A percentile compares a stretch with the other conserved stretches of the same genome.
These are phyloP conservation scores for Fragaria nilgerrensis DNA, from an alignment of 306 rosid species.

Conservation along the genomic window DNA sequence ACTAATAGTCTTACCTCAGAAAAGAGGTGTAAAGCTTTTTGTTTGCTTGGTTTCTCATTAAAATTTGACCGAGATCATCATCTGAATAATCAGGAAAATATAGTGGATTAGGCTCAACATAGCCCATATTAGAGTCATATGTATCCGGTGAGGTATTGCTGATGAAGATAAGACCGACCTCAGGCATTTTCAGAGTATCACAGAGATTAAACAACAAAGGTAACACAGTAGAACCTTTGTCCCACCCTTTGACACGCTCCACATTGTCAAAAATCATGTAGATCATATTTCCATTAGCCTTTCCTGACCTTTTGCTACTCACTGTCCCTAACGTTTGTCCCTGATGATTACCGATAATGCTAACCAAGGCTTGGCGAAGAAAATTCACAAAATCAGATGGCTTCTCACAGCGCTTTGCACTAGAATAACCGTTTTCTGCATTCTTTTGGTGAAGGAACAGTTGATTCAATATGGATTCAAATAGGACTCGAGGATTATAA, in stretches of 20 bases:
- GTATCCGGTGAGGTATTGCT: conserved; percentile 85
- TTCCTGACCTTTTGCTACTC: conserved; percentile 34
- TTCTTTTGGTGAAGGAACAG: conserved; percentile 66
- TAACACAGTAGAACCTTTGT: conserved; percentile 64
- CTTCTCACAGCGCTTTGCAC: conserved; percentile 72
- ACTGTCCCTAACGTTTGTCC: conserved; percentile 35
- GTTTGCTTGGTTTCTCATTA: conserved; percentile 57
- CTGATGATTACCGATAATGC: conserved; percentile 44
- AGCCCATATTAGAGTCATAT: conserved; percentile 74
- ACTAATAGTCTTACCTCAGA: conserved; percentile 49
- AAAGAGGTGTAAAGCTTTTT: conserved; percentile 75
- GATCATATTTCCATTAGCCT: conserved; percentile 64
- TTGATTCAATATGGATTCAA: conserved; percentile 78
- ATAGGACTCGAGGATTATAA: conserved; percentile 68
- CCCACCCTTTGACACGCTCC: conserved; percentile 86
- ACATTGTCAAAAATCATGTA: conserved; percentile 82
- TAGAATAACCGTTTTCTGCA: conserved; percentile 60
- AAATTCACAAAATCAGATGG: conserved; percentile 77
- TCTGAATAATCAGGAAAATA: conserved; percentile 76
- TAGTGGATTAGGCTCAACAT: conserved; percentile 65
- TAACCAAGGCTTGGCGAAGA: conserved; percentile 70
- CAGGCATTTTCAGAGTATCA: conserved; percentile 70
- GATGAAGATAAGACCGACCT: conserved; percentile 76
- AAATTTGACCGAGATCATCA: conserved; percentile 60
- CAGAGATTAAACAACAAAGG: conserved; percentile 76